Percentiles rank a stretch among this genome's conserved stretches.
These are phyloP conservation scores for Gossypium herbaceum DNA, from an alignment of 345 rosid species.

Conservation along the genomic window DNA sequence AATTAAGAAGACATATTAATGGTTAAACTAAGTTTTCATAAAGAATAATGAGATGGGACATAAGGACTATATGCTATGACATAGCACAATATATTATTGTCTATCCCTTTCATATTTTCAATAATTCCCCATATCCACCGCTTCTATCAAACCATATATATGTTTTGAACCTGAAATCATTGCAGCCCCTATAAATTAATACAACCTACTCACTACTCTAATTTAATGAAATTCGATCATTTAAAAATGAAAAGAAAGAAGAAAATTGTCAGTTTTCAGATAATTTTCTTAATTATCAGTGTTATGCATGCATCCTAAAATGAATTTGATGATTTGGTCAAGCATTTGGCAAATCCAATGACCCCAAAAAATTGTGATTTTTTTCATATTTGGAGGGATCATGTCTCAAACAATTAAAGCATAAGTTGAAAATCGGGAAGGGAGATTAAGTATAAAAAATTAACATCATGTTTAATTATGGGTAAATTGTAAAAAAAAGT, in stretches of 20 bases:
- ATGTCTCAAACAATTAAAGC: not conserved
- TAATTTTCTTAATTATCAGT: too few relatives aligned
- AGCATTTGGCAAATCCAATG: not conserved
- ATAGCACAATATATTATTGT: conserved; percentile 5
- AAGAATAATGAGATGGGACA: conserved; percentile 33
- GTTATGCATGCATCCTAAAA: not conserved
- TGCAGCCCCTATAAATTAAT: not conserved
- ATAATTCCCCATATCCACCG: conserved; percentile 20
- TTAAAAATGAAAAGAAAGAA: too few relatives aligned
- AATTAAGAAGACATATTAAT: conserved; percentile 1
- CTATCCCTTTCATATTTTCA: conserved; percentile 28
- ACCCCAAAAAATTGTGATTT: not conserved
- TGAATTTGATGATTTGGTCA: conserved; percentile 2
- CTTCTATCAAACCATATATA: conserved; percentile 10
- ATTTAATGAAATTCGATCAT: too few relatives aligned
- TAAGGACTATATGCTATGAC: conserved; percentile 13
- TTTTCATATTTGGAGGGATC: not conserved
- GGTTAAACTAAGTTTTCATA: not conserved
- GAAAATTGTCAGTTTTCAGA: too few relatives aligned
- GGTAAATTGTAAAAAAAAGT: too few relatives aligned
- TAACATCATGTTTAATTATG: not conserved
- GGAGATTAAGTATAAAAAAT: conserved; percentile 14
- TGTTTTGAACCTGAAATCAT: not conserved
- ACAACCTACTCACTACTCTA: not conserved
- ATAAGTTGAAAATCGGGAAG: not conserved